phyloP scores from a whole-genome alignment of 441 rosid genomes.

The Kokia cookei region DNA sequence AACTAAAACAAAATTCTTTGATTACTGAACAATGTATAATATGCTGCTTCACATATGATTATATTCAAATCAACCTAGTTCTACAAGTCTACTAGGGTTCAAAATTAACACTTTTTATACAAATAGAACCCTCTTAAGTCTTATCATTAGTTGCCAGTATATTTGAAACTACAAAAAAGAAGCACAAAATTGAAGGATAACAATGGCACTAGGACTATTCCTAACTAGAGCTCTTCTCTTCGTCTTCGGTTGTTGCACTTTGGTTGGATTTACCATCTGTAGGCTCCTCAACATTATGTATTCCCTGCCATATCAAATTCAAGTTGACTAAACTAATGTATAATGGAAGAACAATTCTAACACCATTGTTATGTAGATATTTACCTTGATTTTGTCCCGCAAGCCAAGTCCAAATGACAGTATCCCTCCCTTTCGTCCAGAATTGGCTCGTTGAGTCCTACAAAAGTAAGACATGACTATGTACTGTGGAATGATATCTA shows the following conservation, averaged over 20 bases:
- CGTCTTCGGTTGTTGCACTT: slow-evolving; percentile 10
- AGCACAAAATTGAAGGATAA: background rate
- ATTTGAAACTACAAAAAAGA: background rate
- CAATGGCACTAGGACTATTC: background rate
- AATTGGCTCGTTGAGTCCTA: slow-evolving; percentile 47
- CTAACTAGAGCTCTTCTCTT: background rate
- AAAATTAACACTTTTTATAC: slow-evolving; percentile 1
- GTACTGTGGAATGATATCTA: background rate
- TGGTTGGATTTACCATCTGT: slow-evolving; percentile 15
- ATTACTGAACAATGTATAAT: slow-evolving; percentile 10
- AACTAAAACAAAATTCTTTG: background rate
- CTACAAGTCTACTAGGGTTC: slow-evolving; percentile 5
- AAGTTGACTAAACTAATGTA: background rate
- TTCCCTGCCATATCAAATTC: slow-evolving; percentile 21
- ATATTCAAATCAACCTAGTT: background rate
- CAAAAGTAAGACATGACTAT: slow-evolving; percentile 11
- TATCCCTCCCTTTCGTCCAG: slow-evolving; percentile 43
- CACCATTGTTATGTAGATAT: background rate
- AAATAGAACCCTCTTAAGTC: background rate
- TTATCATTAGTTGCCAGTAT: background rate
- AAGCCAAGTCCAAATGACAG: slow-evolving; percentile 64
- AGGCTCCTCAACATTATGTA: slow-evolving; percentile 30
- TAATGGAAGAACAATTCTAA: background rate
- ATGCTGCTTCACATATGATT: background rate
- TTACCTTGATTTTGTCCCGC: slow-evolving; percentile 73